phyloP scores from a whole-genome alignment of 2,329 filamentous ascomycete genomes.

The Dothistroma pini region DNA sequence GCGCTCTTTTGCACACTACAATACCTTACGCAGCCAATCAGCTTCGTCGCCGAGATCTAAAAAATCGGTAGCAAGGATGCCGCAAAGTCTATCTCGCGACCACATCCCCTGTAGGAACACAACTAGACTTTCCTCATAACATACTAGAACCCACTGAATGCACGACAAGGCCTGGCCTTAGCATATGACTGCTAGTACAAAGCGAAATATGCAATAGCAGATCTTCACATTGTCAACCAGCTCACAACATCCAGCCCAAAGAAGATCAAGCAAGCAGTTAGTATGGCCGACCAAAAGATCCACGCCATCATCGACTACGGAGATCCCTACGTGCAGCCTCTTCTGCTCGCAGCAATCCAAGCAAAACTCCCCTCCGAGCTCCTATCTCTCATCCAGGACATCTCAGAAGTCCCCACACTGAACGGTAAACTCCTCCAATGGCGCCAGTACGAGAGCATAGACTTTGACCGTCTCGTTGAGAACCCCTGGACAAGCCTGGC shows the following conservation, averaged over 20 bases:
- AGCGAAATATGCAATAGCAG: background rate
- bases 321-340: slow-evolving; percentile 82
- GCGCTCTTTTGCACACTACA: too few relatives aligned
- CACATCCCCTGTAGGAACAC: too few relatives aligned
- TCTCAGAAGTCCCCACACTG: slow-evolving; percentile 50
- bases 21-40: too few relatives aligned
- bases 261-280: background rate
- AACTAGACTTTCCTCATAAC: too few relatives aligned
- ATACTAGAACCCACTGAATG: too few relatives aligned
- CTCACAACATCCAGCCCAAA: background rate
- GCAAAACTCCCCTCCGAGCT: slow-evolving; percentile 53
- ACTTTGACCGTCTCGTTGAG: slow-evolving; percentile 70
- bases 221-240: background rate
- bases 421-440: slow-evolving; percentile 66
- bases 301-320: slow-evolving; percentile 80
- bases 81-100: too few relatives aligned
- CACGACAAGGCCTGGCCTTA: background rate
- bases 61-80: too few relatives aligned
- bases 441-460: slow-evolving; percentile 78
- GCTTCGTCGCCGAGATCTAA: too few relatives aligned
- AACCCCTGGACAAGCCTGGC: slow-evolving; percentile 62
- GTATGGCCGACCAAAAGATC: slow-evolving; percentile 35
- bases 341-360: slow-evolving; percentile 71
- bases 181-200: background rate
- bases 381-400: slow-evolving; percentile 44